Evolutionary conservation across 1,139 yeast species (phyloP), one percentile per base, ranked within the genome.

Genomic region (Suhomyces yuchorum): DNA sequence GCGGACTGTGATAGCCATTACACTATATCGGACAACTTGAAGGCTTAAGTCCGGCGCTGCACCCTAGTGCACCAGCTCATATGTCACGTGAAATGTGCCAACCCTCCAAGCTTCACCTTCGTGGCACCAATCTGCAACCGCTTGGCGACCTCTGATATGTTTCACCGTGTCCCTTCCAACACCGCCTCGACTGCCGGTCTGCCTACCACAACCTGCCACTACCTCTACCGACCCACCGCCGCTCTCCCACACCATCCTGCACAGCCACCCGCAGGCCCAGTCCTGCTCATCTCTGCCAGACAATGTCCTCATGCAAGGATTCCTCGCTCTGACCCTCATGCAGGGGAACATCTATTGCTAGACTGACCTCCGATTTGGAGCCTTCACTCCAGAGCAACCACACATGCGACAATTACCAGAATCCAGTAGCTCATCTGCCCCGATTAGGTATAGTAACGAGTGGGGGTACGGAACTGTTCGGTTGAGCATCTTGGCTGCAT

Each of bases 1-100:
- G 85, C 84, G 86, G 77, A 80, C 85, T 84, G 86, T 82, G 87
- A 82, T 82, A 82, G 82, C 87, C 87, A 84, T 81, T 82, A 82
- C 86, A 82, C 87, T 78, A 82, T 77, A 82, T 81, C 85, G 86
- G 85, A 81, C 19, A 11, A 17, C 20, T 20, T 20, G 23, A 5
- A 7, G n/a, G n/a, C n/a, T n/a, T n/a, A n/a, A n/a, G n/a, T n/a
- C n/a, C n/a, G n/a, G n/a, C n/a, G n/a, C n/a, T n/a, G n/a, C n/a
- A n/a, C n/a, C n/a, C n/a, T n/a, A n/a, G n/a, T n/a, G n/a, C n/a
- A n/a, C n/a, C n/a, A n/a, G n/a, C n/a, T n/a, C n/a, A n/a, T n/a
- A n/a, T n/a, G n/a, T n/a, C n/a, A n/a, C n/a, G n/a, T n/a, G n/a
- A n/a, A n/a, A n/a, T n/a, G n/a, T n/a, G n/a, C n/a, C n/a, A n/a